phyloP scores from a whole-genome alignment of 139 green algal genomes.

The Auxenochlorella pyrenoidosa region DNA sequence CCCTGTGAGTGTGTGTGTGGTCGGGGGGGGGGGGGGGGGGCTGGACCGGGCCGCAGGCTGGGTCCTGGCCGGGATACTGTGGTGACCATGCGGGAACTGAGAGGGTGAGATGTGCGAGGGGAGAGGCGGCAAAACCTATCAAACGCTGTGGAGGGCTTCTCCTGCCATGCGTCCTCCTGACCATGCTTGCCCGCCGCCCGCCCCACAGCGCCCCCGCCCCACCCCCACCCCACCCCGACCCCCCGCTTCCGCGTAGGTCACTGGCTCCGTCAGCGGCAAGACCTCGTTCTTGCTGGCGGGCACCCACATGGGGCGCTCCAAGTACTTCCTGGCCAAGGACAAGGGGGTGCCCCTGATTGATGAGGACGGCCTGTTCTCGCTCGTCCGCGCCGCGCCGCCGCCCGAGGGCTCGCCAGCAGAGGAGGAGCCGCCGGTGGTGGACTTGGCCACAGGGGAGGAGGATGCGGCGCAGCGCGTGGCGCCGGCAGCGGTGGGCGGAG shows the following conservation, averaged over 20 bases:
- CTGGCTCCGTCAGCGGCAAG: conserved; percentile 80
- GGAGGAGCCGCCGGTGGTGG: background rate
- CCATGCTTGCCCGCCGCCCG: no score
- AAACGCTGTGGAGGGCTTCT: no score
- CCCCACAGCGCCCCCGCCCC: background rate
- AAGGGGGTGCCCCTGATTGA: conserved; percentile 68
- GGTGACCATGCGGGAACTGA: no score
- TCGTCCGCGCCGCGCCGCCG: conserved; percentile 69
- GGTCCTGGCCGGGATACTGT: no score
- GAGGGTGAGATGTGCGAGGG: no score
- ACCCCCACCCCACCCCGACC: background rate
- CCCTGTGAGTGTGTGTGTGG: background rate
- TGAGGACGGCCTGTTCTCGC: conserved; percentile 86
- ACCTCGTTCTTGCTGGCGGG: conserved; percentile 91
- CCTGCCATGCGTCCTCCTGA: no score
- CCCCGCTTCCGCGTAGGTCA: conserved; percentile 57
- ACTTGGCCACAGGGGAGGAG: background rate
- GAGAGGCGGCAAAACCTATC: no score
- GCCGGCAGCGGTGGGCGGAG: background rate
- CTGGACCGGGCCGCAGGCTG: no score
- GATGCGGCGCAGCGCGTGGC: background rate
- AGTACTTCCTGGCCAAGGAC: conserved; percentile 48
- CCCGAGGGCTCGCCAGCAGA: background rate
- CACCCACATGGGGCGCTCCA: conserved; percentile 68
- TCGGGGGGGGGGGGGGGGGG: no score